These are phyloP conservation scores for Marchantia paleacea DNA, from an alignment of 225 moss, liverwort and hornwort species.

Conservation along the genomic window DNA sequence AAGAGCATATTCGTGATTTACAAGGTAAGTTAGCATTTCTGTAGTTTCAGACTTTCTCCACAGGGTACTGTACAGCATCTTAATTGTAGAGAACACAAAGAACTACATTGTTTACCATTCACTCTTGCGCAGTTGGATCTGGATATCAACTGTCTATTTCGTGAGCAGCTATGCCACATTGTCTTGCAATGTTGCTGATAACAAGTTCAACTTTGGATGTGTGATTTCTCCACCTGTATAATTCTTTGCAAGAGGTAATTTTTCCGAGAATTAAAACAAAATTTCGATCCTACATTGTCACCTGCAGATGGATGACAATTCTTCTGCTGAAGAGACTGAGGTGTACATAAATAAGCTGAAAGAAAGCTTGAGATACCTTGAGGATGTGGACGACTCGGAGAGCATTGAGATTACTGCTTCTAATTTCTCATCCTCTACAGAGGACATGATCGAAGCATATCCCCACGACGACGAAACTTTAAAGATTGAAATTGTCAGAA, in stretches of 20 bases:
- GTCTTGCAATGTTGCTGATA: neutral
- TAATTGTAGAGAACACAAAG: no score
- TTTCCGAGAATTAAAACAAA: neutral
- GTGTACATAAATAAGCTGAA: conserved; percentile 3
- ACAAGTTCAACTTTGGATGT: neutral
- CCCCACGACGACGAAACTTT: neutral
- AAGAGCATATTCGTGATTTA: no score
- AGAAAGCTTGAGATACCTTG: neutral
- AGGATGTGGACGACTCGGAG: neutral
- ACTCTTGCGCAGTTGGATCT: neutral
- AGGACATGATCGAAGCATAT: neutral
- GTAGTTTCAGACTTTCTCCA: no score
- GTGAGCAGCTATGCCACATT: neutral
- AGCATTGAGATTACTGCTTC: neutral
- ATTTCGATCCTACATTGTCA: neutral
- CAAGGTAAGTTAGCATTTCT: no score
- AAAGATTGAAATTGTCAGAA: conserved; percentile 3
- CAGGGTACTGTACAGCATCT: no score
- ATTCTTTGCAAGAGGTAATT: no score
- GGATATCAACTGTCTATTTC: neutral
- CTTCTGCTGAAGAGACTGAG: neutral
- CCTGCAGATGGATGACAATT: conserved; percentile 1
- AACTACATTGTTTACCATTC: no score
- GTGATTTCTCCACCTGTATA: neutral
- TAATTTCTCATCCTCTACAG: neutral